Evolutionary conservation across 2,329 filamentous ascomycete genomes (phyloP), one percentile per base, ranked within the genome.

Genomic region (Lecanicillium sp.): DNA sequence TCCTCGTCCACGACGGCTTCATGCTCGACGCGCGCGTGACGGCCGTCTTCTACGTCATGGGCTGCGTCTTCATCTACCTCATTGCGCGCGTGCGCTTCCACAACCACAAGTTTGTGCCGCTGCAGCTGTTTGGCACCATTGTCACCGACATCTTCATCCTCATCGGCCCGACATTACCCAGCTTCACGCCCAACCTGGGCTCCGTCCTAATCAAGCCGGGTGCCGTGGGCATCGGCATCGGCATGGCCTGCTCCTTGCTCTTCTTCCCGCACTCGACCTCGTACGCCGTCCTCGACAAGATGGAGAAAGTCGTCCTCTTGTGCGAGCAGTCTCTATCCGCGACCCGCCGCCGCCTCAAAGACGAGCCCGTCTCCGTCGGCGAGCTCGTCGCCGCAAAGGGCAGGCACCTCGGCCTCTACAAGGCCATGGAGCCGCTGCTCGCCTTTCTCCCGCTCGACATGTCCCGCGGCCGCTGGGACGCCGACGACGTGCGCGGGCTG

Each of bases 201-300:
- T 45, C 53, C 3, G 29, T 58, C 0, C 43, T 72, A 13, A 56
- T 71, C 4, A 64, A 66, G 27, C 70, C 70, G 1, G 65, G 62
- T 2, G 64, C 63, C 1, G 59, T 68, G 13, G 68, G 65, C 0
- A 55, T 68, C 4, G 70, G 63, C 0, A 46, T 73, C 1, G 70
- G 69, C 0, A 37, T 65, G 3, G 61, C 54, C 3, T 68, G 62
- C 30, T 64, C 59, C 7, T 36, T 73, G 1, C 40, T 72, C 3
- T 55, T 73, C 32, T 74, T 73, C 38, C 70, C 70, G 0, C 61
- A 62, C 28, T 72, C 70, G 0, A 69, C 69, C 0, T 71, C 69
- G 0, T 61, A 63, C 17, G 53, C 60, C 3, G 60, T 69, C 1
- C 50, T 72, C 0, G 46, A 48, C 9, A 43, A 56, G 11, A 50